Conservation (phyloP, 2,329 filamentous ascomycete genomes). For the Phaeophleospora eucalypticola region DNA sequence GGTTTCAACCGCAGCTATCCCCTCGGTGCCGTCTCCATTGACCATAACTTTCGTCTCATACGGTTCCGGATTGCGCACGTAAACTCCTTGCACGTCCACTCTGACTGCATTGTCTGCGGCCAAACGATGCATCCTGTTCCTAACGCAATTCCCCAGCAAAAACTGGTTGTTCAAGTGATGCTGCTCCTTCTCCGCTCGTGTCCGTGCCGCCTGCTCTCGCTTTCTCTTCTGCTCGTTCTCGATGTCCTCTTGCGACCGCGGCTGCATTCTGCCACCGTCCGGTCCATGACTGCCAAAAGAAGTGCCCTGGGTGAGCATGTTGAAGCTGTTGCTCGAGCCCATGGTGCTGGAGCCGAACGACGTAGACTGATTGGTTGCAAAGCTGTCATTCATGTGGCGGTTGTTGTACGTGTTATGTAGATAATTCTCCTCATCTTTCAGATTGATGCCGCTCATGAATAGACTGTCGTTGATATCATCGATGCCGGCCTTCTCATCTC, state of each 20-base stretch:
- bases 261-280: constrained; percentile 37
- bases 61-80: constrained; percentile 29
- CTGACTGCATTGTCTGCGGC: constrained; percentile 56
- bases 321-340: constrained; percentile 43
- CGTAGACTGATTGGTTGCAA: constrained; percentile 35
- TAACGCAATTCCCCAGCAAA: constrained; percentile 57
- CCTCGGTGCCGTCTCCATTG: constrained; percentile 26
- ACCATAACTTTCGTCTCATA: constrained; percentile 23
- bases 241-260: constrained; percentile 61
- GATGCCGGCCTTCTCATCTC: constrained; percentile 48
- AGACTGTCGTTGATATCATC: constrained; percentile 83
- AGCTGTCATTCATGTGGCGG: constrained; percentile 32
- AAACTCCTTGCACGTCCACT: constrained; percentile 56
- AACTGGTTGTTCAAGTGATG: constrained; percentile 73
- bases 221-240: constrained; percentile 62
- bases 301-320: constrained; percentile 40
- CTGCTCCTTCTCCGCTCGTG: constrained; percentile 56
- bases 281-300: constrained; percentile 38
- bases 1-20: constrained; percentile 23
- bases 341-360: constrained; percentile 45
- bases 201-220: constrained; percentile 63
- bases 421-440: constrained; percentile 80
- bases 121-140: constrained; percentile 54
- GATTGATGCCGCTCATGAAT: constrained; percentile 78
- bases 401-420: constrained; percentile 64